These are phyloP conservation scores for Uromyces viciae-fabae DNA, from an alignment of 1,284 basidiomycete species.

Conservation along the genomic window DNA sequence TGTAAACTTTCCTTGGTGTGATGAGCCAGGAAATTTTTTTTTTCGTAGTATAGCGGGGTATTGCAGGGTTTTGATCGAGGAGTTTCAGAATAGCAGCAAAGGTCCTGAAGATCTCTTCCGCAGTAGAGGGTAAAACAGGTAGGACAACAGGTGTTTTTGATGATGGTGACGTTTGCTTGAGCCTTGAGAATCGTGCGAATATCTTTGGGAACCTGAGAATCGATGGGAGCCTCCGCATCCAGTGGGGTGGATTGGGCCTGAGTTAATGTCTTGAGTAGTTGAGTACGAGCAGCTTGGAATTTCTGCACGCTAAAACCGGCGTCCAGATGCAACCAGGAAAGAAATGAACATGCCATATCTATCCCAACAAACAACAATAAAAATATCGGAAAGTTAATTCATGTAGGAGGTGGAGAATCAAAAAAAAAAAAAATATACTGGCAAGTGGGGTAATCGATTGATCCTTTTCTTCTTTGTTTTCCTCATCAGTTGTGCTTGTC, in stretches of 20 bases:
- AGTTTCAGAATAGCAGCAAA: neutral
- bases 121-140: constrained; percentile 11
- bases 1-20: constrained; percentile 13
- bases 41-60: neutral
- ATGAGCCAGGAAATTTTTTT: neutral
- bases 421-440: too few relatives aligned
- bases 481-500: too few relatives aligned
- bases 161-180: neutral
- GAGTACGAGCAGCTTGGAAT: neutral
- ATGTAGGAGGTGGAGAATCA: too few relatives aligned
- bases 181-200: neutral
- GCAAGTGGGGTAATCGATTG: too few relatives aligned
- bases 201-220: neutral
- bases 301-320: neutral
- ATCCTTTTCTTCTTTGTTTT: too few relatives aligned
- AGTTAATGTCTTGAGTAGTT: neutral
- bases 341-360: neutral
- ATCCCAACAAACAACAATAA: too few relatives aligned
- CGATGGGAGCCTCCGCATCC: neutral
- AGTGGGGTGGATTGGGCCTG: neutral
- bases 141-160: neutral
- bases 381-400: too few relatives aligned
- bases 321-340: neutral
- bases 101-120: neutral
- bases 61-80: neutral